Evolutionary conservation across 1,284 basidiomycete species (phyloP).

Genomic region (Sporisorium graminicola): DNA sequence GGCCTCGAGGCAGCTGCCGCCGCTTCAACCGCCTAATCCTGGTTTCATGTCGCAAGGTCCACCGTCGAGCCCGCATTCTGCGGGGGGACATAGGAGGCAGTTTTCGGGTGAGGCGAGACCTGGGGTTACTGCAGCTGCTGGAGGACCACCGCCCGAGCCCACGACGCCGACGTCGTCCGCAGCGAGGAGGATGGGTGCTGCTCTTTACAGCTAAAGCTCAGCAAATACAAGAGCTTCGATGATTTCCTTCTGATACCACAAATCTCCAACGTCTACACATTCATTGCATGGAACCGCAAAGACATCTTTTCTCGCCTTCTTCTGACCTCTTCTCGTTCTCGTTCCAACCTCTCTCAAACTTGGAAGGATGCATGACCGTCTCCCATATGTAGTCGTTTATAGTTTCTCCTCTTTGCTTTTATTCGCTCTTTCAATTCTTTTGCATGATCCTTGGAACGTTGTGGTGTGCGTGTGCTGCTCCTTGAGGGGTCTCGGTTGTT

Average conservation of each 20-base stretch:
- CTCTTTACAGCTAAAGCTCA: slow-evolving; percentile 31
- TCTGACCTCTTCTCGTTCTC: too few relatives aligned
- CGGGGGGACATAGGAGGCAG: slow-evolving; percentile 20
- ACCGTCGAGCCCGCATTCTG: slow-evolving; percentile 21
- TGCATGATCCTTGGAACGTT: too few relatives aligned
- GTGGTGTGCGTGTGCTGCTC: too few relatives aligned
- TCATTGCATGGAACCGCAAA: slow-evolving; percentile 6
- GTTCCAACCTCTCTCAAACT: not conserved
- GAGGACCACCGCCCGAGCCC: slow-evolving; percentile 14
- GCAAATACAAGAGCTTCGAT: not conserved
- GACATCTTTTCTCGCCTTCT: not conserved
- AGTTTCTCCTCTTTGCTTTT: not conserved
- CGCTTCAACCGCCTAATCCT: slow-evolving; percentile 13
- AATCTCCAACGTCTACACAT: not conserved
- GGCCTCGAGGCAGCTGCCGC: slow-evolving; percentile 32
- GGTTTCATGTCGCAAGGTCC: slow-evolving; percentile 28
- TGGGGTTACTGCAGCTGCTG: not conserved
- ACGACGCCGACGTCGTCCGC: slow-evolving; percentile 26
- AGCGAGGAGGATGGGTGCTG: slow-evolving; percentile 42
- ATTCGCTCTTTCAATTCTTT: too few relatives aligned
- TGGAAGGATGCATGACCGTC: not conserved
- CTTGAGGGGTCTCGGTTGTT: too few relatives aligned
- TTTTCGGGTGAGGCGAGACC: slow-evolving; percentile 20
- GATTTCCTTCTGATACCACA: not conserved
- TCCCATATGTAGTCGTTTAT: not conserved